Base-by-base conservation (phyloP, 2,329 filamentous ascomycete genomes). In the Aureobasidium zeae region DNA sequence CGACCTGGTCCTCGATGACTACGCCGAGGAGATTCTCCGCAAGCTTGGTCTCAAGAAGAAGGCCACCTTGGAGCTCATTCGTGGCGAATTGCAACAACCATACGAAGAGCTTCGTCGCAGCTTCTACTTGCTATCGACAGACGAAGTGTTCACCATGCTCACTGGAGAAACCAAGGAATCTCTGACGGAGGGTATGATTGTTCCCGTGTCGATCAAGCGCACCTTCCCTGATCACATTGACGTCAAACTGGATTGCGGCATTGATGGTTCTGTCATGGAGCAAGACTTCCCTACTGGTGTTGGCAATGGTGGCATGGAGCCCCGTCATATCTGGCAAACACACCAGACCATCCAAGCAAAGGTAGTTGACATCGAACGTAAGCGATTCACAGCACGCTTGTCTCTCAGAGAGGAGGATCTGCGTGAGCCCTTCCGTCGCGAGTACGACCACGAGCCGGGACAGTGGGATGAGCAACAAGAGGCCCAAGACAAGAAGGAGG, bases 41-140 rank as follows among this genome's bases (percentile, higher is more conserved):
- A 93, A 94, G 55, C 88, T 94, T 60, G 87, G 86, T 55, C 88
- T 95, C 61, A 80, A 84, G 52, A 98, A 98, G 70, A 85, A 91
- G 46, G 89, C 89, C 1, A 98, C 91, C 1, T 73, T 98, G 10
- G 91, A 98, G 63, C 94, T 87, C 0, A 98, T 98, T 57, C 84
- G 91, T 50, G 88, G 86, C 12, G 91, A 98, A 63, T 70, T 98
- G 38, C 84, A 91, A 56, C 81, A 83, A 15, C 88, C 91, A 1
- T 98, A 94, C 60, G 91, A 98, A 65, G 91, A 98, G 62, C 72
- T 98, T 45, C 79, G 91, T 33, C 82, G 85, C 54, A 79, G 81
- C 51, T 95, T 93, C 58, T 73, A 76, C 32, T 65, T 74, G 38
- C 69, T 94, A 29, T 70, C 69, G 19, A 72, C 79, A 0, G 81